These are phyloP conservation scores for Talinum fruticosum DNA, from an alignment of 148 eudicot species.

Conservation along the genomic window DNA sequence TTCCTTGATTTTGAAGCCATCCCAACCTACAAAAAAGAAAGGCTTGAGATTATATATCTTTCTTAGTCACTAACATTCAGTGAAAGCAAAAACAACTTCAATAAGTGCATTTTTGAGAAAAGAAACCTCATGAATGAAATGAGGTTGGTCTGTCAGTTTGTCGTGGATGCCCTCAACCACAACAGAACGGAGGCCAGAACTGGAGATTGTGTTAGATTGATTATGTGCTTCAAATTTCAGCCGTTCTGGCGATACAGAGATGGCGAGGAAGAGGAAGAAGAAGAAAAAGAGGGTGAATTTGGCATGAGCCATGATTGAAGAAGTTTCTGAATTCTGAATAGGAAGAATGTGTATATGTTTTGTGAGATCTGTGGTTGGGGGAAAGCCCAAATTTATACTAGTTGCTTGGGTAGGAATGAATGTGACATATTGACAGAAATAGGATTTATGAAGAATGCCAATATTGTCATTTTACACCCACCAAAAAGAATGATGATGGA, in stretches of 20 bases:
- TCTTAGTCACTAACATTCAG: neutral
- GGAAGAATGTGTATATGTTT: conserved; percentile 1
- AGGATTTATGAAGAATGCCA: conserved; percentile 23
- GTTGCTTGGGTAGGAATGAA: conserved; percentile 11
- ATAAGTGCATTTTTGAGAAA: too few species aligned
- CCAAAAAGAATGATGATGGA: conserved; percentile 26
- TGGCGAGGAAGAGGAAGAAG: conserved; percentile 33
- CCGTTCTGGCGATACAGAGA: conserved; percentile 31
- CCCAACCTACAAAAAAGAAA: conserved; percentile 17
- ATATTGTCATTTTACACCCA: conserved; percentile 29
- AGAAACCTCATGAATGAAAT: conserved; percentile 37
- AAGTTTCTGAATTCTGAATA: neutral
- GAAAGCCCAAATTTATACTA: conserved; percentile 29
- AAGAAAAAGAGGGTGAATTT: conserved; percentile 30
- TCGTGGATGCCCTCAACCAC: conserved; percentile 17
- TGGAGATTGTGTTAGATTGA: neutral
- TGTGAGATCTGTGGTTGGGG: conserved; percentile 9
- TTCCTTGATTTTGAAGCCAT: conserved; percentile 48
- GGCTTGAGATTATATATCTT: neutral
- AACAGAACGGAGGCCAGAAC: conserved; percentile 2
- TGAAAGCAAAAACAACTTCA: neutral
- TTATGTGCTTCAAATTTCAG: neutral
- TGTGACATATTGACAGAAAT: neutral
- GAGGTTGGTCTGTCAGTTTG: neutral
- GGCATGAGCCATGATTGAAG: conserved; percentile 36